Evolutionary conservation across 805 yeast species (phyloP), one percentile per base, ranked within the genome.

Genomic region (Henningerozyma blattae): DNA sequence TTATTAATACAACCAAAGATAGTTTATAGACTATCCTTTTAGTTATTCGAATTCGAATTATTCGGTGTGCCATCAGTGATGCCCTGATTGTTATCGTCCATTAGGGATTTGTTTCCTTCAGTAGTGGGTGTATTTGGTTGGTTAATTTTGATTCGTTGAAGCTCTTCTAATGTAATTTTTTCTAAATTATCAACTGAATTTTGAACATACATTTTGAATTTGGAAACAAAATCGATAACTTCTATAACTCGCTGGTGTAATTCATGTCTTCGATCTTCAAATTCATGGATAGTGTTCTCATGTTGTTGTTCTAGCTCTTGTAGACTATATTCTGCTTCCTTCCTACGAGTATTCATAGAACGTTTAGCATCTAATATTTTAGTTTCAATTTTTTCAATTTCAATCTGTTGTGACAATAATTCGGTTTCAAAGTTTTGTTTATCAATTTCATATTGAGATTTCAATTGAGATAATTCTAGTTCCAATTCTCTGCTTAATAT

Each of bases 191-290:
- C 34, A 4, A 45, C 24, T 8, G 40, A 25, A 27, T 40, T 31
- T 49, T 82, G 89, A 29, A 81, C 67, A 38, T 69, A 72, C 41
- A 76, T 57, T 57, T 83, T 83, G 58, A 83, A 77, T 31, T 64
- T 68, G 32, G 79, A 68, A 16, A 76, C 69, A 36, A 59, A 64
- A 38, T 75, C 75, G 43, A 84, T 71, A 45, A 75, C 65, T 36
- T 66, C 65, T 34, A 69, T 70, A 22, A 78, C 66, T 37, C 70
- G 69, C 29, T 67, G 64, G 41, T 70, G 71, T 44, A 80, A 56
- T 10, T 56, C 57, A 34, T 61, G 64, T 22, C 75, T 63, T 30
- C 69, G 62, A 31, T 62, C 59, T 35, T 63, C 56, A 13, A 76
- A 54, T n/a, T 65, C 62, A 45, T 38, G 71, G 70, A 43, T 74